These are phyloP conservation scores for Calonectria hongkongensis DNA, from an alignment of 2,329 filamentous ascomycete species.

Conservation along the genomic window DNA sequence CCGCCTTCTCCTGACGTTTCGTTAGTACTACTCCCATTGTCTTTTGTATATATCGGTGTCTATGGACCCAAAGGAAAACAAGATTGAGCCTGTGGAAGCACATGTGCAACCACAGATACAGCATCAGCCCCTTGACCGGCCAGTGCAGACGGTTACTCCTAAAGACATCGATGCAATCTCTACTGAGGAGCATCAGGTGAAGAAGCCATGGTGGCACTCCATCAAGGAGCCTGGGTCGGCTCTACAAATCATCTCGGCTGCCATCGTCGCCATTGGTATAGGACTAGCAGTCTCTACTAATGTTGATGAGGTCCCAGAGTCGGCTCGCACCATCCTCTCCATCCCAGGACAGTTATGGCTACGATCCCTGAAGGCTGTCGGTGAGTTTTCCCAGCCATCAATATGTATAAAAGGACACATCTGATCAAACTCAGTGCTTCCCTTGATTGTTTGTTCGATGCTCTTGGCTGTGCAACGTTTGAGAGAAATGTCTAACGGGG, in stretches of 20 bases:
- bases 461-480: conserved; percentile 70
- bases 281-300: conserved; percentile 66
- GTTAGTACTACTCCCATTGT: conserved; percentile 1
- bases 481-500: conserved; percentile 66
- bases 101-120: conserved; percentile 2
- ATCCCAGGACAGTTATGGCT: conserved; percentile 72
- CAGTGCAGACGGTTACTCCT: conserved; percentile 48
- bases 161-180: conserved; percentile 31
- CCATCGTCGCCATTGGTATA: conserved; percentile 69
- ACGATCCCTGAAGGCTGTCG: conserved; percentile 68
- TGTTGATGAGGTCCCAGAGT: conserved; percentile 64
- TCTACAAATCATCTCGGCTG: conserved; percentile 69
- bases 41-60: conserved; percentile 33
- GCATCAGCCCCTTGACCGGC: conserved; percentile 36
- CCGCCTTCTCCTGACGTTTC: too few species aligned
- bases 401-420: too few species aligned
- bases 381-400: conserved; percentile 55
- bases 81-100: conserved; percentile 37
- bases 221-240: conserved; percentile 66
- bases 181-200: conserved; percentile 47
- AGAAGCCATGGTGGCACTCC: conserved; percentile 60
- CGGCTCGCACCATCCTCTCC: conserved; percentile 64
- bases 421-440: conserved; percentile 63
- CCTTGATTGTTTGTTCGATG: conserved; percentile 71
- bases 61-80: conserved; percentile 48